phyloP scores from a whole-genome alignment of 768 basidiomycete species.

The Lenzites betulinus region DNA sequence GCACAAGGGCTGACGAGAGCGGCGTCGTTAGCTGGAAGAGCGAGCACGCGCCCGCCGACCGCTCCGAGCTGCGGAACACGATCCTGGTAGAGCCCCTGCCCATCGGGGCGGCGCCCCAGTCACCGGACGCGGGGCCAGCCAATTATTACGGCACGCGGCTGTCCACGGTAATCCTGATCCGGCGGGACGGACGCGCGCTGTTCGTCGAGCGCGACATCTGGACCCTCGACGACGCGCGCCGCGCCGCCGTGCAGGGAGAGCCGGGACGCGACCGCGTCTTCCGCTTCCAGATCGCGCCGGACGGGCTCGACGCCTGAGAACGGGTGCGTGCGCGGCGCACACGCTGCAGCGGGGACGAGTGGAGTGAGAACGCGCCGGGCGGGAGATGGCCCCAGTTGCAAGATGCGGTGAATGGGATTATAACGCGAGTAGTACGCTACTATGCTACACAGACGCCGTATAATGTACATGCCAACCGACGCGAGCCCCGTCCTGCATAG shows the following conservation, averaged over 20 bases:
- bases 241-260: constrained; percentile 26
- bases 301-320: constrained; percentile 1
- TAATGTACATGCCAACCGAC: constrained; percentile 21
- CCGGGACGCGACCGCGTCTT: constrained; percentile 26
- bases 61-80: constrained; percentile 60
- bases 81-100: constrained; percentile 60
- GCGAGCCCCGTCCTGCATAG: constrained; percentile 9
- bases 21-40: constrained; percentile 21
- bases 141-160: constrained; percentile 67
- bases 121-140: not conserved
- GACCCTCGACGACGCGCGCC: constrained; percentile 41
- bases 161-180: constrained; percentile 70
- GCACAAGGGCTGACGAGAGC: not conserved
- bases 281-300: constrained; percentile 23
- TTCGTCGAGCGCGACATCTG: constrained; percentile 78
- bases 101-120: constrained; percentile 19
- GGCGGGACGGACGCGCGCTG: constrained; percentile 55
- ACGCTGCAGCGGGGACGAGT: constrained; percentile 9
- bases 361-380: constrained; percentile 7
- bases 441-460: constrained; percentile 23
- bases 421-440: constrained; percentile 15
- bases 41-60: constrained; percentile 43
- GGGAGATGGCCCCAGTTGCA: not conserved
- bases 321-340: too few relatives aligned
- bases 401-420: constrained; percentile 14